These are phyloP conservation scores for Sordariomycetes sp. DNA, from an alignment of 2,329 filamentous ascomycete genomes.

Conservation along the genomic window DNA sequence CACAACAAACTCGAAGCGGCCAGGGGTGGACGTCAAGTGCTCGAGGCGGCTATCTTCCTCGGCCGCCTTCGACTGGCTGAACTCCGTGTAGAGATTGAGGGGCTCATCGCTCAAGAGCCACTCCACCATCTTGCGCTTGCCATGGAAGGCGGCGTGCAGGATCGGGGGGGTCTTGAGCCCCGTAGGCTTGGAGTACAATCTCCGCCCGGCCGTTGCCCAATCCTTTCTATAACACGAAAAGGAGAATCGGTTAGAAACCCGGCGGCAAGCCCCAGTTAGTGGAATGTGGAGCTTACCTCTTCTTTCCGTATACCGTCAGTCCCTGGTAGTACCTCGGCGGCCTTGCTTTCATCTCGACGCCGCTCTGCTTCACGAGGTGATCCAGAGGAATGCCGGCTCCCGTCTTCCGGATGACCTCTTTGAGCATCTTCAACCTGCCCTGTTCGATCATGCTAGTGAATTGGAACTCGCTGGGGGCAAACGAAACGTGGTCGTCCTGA, in stretches of 20 bases:
- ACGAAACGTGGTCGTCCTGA: constrained; percentile 19
- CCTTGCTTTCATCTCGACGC: constrained; percentile 51
- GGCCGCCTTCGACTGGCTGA: constrained; percentile 47
- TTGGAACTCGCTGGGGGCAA: constrained; percentile 24
- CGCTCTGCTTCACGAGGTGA: constrained; percentile 53
- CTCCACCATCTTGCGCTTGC: constrained; percentile 58
- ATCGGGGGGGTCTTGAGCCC: constrained; percentile 45
- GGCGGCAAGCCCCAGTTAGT: background rate
- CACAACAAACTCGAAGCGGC: constrained; percentile 54
- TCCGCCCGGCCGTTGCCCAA: constrained; percentile 58
- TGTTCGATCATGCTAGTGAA: constrained; percentile 33
- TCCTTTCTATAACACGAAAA: constrained; percentile 33
- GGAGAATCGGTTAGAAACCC: background rate
- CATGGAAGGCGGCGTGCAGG: constrained; percentile 42
- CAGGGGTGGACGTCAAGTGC: constrained; percentile 45
- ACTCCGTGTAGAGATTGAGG: constrained; percentile 56
- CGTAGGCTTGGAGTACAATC: constrained; percentile 23
- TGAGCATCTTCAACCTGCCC: constrained; percentile 46
- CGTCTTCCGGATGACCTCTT: constrained; percentile 52
- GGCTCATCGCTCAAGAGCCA: constrained; percentile 70
- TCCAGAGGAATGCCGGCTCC: constrained; percentile 62
- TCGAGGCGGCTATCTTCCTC: constrained; percentile 51
- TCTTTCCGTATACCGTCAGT: constrained; percentile 64
- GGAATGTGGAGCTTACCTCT: constrained; percentile 29
- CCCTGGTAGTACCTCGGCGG: constrained; percentile 70